Base-by-base conservation (phyloP, 2,329 filamentous ascomycete genomes). In the Fusarium beomiforme region DNA sequence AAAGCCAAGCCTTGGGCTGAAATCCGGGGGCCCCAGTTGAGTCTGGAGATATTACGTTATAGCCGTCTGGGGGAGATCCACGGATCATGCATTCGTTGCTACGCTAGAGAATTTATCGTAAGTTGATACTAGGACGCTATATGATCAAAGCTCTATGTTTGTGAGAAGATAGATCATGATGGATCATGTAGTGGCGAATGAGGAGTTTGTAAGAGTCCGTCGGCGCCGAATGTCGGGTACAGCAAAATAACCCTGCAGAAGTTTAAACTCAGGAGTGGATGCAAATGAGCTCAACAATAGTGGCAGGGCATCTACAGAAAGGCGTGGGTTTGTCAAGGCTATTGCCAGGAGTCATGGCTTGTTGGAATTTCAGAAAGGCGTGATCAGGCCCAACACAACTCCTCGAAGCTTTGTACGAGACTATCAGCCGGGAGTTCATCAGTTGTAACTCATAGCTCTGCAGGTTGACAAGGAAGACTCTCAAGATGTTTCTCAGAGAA, bases 61-160 rank as follows among this genome's bases (percentile, higher is more conserved):
- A 55, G 53, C 53, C 53, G 39, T 47, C 53, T 55, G 39, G 53
- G 51, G 53, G 11, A 46, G 26, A 51, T 51, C 47, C 47, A 51
- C 47, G 47, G 47, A 51, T 51, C 47, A 47, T 46, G 39, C 53
- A 55, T 26, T 24, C 23, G 23, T 1, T 31, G 53, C 8, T 19
- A 55, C 53, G 53, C 53, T 55, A 55, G 53, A 47, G 53, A 47
- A 34, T 55, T 47, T 55, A 55, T 55, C 53, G 39, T 26, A 55
- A 55, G 53, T 34, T 55, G 53, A 21, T 5, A 9, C 37, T 16
- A 6, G 7, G 21, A 47, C 13, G 39, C 8, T 47, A 26, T n/a
- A 55, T 26, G 37, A 34, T 17, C 5, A 6, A 47, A 33, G 29
- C 29, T 21, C 26, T 55, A 55, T 55, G 26, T 9, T 31, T 33